Conservation (phyloP, 2,329 filamentous ascomycete genomes). For the Diaporthe ilicicola region DNA sequence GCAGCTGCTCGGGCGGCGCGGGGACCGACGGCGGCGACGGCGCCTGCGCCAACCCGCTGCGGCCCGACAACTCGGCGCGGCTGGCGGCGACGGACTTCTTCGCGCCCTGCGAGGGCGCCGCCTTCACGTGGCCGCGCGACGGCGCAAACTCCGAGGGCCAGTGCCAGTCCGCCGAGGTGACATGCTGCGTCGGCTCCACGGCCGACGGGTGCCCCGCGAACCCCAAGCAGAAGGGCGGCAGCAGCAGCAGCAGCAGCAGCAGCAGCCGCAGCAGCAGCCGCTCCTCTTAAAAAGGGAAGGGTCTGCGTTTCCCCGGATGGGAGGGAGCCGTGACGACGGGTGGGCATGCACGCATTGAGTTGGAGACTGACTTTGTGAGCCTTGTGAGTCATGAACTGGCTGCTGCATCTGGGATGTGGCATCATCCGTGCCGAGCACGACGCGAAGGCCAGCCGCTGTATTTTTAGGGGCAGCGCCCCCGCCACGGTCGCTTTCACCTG, state of each 20-base stretch:
- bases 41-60: conserved; percentile 29
- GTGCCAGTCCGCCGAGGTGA: conserved; percentile 21
- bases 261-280: too few relatives aligned
- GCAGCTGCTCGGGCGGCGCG: conserved; percentile 1
- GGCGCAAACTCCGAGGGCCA: conserved; percentile 27
- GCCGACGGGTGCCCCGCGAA: conserved; percentile 26
- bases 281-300: background rate
- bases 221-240: conserved; percentile 14
- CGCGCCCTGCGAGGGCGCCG: conserved; percentile 27
- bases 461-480: background rate
- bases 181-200: conserved; percentile 26
- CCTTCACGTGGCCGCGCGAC: conserved; percentile 30
- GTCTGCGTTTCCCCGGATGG: too few relatives aligned
- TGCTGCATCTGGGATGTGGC: background rate
- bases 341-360: too few relatives aligned
- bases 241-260: too few relatives aligned
- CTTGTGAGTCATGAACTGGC: background rate
- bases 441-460: background rate
- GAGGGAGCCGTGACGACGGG: background rate
- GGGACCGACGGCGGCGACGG: conserved; percentile 18
- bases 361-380: background rate
- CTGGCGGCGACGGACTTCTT: conserved; percentile 25
- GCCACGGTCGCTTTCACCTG: conserved; percentile 12
- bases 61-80: background rate
- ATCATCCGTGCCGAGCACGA: too few relatives aligned